Evolutionary conservation across 129 eudicot genomes (phyloP).

Genomic region (Flaveria robusta): DNA sequence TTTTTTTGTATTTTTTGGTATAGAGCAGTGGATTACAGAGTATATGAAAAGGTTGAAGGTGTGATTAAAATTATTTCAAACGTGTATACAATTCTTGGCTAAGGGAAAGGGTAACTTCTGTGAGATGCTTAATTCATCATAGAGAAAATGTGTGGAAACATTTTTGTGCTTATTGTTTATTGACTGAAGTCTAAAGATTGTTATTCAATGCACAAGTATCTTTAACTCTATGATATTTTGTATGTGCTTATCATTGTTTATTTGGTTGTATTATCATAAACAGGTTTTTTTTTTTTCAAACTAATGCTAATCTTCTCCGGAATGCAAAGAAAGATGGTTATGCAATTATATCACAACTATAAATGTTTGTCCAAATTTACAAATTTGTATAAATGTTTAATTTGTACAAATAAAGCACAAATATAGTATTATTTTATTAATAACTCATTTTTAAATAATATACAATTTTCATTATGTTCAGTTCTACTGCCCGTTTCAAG

Average conservation of each 20-base stretch:
- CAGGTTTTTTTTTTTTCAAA: too few relatives aligned
- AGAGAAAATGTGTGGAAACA: slow-evolving; percentile 41
- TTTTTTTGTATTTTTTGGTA: slow-evolving; percentile 31
- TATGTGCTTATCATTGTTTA: slow-evolving; percentile 10
- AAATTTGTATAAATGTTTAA: too few relatives aligned
- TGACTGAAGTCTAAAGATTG: neutral
- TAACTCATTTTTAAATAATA: too few relatives aligned
- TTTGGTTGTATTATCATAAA: too few relatives aligned
- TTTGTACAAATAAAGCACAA: too few relatives aligned
- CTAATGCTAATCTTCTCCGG: too few relatives aligned
- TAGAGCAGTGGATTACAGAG: slow-evolving; percentile 45
- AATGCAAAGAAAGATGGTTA: too few relatives aligned
- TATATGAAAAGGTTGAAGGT: slow-evolving; percentile 44
- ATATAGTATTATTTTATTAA: too few relatives aligned
- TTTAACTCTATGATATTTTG: neutral
- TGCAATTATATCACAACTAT: too few relatives aligned
- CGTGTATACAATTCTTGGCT: slow-evolving; percentile 29
- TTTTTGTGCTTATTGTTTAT: slow-evolving; percentile 27
- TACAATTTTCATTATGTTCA: too few relatives aligned
- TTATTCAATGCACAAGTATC: neutral
- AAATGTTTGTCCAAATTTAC: too few relatives aligned
- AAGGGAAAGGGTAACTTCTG: slow-evolving; percentile 43
- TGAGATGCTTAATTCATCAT: slow-evolving; percentile 40
- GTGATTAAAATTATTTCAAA: slow-evolving; percentile 56
- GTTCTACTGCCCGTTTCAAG: too few relatives aligned